Percentiles rank a stretch among this genome's conserved stretches.
Conservation (phyloP, 2,329 filamentous ascomycete genomes). For the Colletotrichum sp. region DNA sequence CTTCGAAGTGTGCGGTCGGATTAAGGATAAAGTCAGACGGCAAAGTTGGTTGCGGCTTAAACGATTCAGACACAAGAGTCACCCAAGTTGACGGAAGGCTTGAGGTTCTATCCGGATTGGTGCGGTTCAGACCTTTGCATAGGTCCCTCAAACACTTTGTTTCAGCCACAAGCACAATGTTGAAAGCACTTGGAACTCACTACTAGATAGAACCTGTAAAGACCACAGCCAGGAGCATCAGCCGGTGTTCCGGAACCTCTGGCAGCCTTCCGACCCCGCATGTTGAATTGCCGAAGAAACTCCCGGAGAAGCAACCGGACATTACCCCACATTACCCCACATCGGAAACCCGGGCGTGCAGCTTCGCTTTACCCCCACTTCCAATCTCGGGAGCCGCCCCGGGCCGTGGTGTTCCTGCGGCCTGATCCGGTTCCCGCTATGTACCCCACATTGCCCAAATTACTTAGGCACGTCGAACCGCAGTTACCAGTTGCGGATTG, state of each 20-base stretch:
- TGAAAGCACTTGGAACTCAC: background rate
- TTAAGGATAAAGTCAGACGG: background rate
- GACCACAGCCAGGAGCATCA: background rate
- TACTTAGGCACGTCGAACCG: background rate
- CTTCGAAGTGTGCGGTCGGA: background rate
- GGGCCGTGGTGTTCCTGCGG: background rate
- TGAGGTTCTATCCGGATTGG: background rate
- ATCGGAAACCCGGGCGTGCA: background rate
- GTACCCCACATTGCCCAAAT: background rate
- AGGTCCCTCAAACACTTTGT: background rate
- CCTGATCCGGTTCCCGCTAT: background rate
- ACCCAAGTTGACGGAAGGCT: background rate
- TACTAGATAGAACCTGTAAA: background rate
- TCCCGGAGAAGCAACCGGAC: background rate
- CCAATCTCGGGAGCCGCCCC: background rate
- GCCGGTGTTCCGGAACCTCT: background rate
- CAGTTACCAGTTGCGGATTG: fast-evolving
- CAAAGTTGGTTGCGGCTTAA: background rate
- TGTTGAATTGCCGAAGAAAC: background rate
- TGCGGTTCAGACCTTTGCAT: background rate
- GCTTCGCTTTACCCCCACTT: background rate
- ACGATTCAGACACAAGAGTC: background rate
- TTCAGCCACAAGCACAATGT: background rate
- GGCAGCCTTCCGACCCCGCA: background rate
- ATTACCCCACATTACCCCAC: background rate